These are phyloP conservation scores for Gymnopus androsaceus DNA, from an alignment of 1,284 basidiomycete species.

Conservation along the genomic window DNA sequence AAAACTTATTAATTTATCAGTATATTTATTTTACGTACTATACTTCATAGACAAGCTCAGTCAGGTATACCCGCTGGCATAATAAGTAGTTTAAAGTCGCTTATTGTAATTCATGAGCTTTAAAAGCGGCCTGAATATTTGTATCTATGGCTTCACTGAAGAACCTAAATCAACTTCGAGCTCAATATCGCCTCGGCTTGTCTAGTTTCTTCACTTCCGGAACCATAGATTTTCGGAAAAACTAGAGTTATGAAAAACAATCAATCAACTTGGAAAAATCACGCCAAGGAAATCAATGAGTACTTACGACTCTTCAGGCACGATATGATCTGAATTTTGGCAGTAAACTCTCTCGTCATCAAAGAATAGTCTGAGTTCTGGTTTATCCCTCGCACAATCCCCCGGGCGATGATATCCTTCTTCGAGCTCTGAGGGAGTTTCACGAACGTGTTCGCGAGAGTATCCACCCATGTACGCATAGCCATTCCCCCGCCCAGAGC, in stretches of 20 bases:
- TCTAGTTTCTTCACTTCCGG: conserved; percentile 48
- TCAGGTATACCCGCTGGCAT: too few species aligned
- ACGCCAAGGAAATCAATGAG: conserved; percentile 12
- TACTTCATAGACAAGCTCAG: too few species aligned
- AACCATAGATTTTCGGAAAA: conserved; percentile 46
- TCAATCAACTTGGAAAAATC: conserved; percentile 18
- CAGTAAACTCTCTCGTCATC: conserved; percentile 51
- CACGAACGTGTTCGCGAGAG: conserved; percentile 39
- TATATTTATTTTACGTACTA: too few species aligned
- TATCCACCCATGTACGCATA: conserved; percentile 54
- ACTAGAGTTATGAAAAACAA: conserved; percentile 33
- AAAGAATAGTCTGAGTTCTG: conserved; percentile 46
- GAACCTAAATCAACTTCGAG: conserved; percentile 44
- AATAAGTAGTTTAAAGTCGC: too few species aligned
- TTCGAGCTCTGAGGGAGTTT: conserved; percentile 21
- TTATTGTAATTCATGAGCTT: too few species aligned
- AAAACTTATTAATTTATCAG: too few species aligned
- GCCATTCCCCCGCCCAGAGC: conserved; percentile 53
- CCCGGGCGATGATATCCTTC: conserved; percentile 44
- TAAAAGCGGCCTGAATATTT: too few species aligned
- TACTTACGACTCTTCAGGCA: conserved; percentile 47
- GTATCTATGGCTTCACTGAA: too few species aligned
- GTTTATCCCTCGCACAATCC: conserved; percentile 48
- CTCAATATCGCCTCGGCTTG: conserved; percentile 50
- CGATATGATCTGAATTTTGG: conserved; percentile 53